Evolutionary conservation across 2,329 filamentous ascomycete genomes (phyloP).

Genomic region (Fusarium sp.): DNA sequence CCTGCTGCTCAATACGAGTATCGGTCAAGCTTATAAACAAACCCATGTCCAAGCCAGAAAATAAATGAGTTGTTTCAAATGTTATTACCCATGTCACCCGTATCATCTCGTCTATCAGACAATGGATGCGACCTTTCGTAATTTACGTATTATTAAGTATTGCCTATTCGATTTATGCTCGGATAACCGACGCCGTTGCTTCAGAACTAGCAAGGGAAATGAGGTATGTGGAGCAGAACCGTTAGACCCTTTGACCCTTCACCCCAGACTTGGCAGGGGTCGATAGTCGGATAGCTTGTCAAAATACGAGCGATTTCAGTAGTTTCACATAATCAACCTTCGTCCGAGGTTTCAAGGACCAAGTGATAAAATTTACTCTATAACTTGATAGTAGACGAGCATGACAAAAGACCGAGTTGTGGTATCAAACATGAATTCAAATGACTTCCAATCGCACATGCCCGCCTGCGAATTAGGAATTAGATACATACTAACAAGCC

Average conservation of each 20-base stretch:
- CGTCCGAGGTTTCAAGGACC: neutral
- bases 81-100: neutral
- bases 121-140: conserved; percentile 21
- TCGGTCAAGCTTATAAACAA: too few relatives aligned
- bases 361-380: too few relatives aligned
- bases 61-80: conserved; percentile 15
- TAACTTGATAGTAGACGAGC: neutral
- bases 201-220: conserved; percentile 36
- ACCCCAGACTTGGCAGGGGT: conserved; percentile 39
- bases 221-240: conserved; percentile 20
- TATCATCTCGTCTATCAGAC: conserved; percentile 2
- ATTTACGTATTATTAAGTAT: conserved; percentile 11
- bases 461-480: conserved; percentile 58
- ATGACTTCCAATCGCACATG: conserved; percentile 26
- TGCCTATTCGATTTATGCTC: neutral
- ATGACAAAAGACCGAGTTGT: neutral
- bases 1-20: neutral
- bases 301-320: neutral
- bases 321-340: conserved; percentile 2
- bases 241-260: conserved; percentile 8
- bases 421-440: conserved; percentile 3
- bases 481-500: conserved; percentile 48
- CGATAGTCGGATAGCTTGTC: conserved; percentile 17
- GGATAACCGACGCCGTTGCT: conserved; percentile 8
- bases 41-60: neutral